Conservation (phyloP, 2,329 filamentous ascomycete genomes). For the Colletotrichum viniferum region DNA sequence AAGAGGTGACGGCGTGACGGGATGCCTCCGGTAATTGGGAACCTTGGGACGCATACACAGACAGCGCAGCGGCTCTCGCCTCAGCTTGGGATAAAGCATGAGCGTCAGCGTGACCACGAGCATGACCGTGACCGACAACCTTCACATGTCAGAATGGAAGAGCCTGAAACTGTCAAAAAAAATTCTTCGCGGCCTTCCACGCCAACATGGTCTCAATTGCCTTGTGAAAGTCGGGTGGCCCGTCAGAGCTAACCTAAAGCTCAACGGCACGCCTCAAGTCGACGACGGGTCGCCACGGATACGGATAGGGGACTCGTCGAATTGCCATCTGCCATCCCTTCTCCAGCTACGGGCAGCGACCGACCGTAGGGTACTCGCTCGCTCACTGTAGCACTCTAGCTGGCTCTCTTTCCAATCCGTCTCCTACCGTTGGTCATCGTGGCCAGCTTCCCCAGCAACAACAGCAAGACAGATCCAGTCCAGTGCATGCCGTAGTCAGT, state of each 20-base stretch:
- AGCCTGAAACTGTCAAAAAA: slow-evolving; percentile 14
- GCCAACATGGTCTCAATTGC: not conserved
- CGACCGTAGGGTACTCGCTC: not conserved
- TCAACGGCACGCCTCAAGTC: not conserved
- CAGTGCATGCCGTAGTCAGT: not conserved
- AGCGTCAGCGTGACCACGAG: not conserved
- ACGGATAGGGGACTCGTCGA: not conserved
- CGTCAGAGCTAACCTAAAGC: not conserved
- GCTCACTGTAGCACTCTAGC: not conserved
- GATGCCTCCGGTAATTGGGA: not conserved
- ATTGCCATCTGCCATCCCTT: not conserved
- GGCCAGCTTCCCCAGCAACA: not conserved
- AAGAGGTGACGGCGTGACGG: not conserved
- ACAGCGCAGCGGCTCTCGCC: not conserved
- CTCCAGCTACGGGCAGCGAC: not conserved
- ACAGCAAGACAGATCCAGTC: not conserved
- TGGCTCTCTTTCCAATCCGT: not conserved
- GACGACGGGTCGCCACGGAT: not conserved
- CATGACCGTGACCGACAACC: not conserved
- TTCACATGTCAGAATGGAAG: slow-evolving; percentile 19
- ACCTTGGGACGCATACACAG: not conserved
- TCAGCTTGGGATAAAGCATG: slow-evolving; percentile 2
- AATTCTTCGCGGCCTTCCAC: slow-evolving; percentile 1
- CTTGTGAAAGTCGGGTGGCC: slow-evolving; percentile 7
- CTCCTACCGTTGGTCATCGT: not conserved